phyloP scores from a whole-genome alignment of 83 land plant species.

The Picea abies region DNA sequence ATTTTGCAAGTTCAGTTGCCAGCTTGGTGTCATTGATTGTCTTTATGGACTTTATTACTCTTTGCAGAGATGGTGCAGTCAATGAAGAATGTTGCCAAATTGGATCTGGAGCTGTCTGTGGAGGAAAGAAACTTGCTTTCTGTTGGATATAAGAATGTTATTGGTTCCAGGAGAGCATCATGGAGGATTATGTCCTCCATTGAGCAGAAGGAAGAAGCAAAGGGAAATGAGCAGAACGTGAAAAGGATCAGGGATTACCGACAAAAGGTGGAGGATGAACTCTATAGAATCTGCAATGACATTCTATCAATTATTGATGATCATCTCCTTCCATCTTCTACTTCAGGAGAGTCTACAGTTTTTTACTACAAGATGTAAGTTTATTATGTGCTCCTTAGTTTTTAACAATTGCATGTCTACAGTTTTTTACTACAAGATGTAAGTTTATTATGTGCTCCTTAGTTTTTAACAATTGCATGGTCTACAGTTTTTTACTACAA shows the following conservation, averaged over 20 bases:
- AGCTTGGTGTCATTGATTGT: background rate
- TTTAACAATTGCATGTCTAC: background rate
- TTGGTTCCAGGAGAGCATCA: constrained; percentile 65
- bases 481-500: constrained; percentile 6
- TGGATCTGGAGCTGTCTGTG: constrained; percentile 52
- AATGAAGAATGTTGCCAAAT: constrained; percentile 58
- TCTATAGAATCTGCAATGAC: constrained; percentile 55
- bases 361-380: constrained; percentile 66
- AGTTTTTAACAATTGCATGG: background rate
- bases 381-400: background rate
- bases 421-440: constrained; percentile 6
- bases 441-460: background rate
- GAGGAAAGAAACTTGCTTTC: constrained; percentile 67
- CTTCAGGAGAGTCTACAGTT: constrained; percentile 59
- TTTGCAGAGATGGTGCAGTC: constrained; percentile 63
- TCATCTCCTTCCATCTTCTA: constrained; percentile 60
- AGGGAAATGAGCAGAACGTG: constrained; percentile 65
- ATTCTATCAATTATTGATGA: constrained; percentile 56
- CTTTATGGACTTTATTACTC: background rate
- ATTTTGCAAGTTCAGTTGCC: background rate
- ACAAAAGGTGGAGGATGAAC: constrained; percentile 67
- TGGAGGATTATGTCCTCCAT: constrained; percentile 76
- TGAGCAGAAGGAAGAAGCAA: constrained; percentile 71
- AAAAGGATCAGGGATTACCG: constrained; percentile 51
- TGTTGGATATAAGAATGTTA: constrained; percentile 68